Conservation (phyloP, 2,329 filamentous ascomycete genomes). For the Teratosphaeria viscida region DNA sequence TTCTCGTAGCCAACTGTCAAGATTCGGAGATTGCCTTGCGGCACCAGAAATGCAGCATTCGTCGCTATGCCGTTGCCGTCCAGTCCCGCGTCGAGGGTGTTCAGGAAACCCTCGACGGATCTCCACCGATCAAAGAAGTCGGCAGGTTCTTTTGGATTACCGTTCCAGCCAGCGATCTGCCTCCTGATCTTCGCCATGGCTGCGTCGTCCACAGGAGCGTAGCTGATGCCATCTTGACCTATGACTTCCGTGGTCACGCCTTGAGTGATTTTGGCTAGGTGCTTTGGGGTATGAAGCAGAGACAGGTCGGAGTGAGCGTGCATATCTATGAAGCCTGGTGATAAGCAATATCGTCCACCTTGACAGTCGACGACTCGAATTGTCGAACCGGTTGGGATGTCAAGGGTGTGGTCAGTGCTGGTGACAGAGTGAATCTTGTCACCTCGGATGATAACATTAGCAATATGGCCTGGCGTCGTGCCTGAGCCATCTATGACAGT, state of each 20-base stretch:
- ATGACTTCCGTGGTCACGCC: conserved; percentile 21
- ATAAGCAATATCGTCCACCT: conserved; percentile 15
- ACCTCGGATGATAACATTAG: conserved; percentile 11
- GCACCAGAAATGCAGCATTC: conserved; percentile 20
- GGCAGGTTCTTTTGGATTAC: conserved; percentile 13
- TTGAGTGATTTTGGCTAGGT: conserved; percentile 20
- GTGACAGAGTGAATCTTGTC: conserved; percentile 12
- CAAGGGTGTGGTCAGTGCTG: neutral
- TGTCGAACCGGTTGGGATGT: neutral
- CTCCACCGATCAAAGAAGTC: conserved; percentile 20
- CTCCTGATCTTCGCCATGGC: conserved; percentile 15
- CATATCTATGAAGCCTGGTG: conserved; percentile 23
- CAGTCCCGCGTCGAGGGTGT: conserved; percentile 9
- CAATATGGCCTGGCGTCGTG: conserved; percentile 10
- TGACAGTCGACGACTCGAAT: conserved; percentile 16
- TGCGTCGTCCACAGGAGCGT: conserved; percentile 15
- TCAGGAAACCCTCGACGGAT: conserved; percentile 16
- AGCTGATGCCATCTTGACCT: conserved; percentile 21
- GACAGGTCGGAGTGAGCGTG: conserved; percentile 22
- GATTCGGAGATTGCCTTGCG: conserved; percentile 21
- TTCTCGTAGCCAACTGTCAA: conserved; percentile 18
- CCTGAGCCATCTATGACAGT: conserved; percentile 19
- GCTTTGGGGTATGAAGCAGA: conserved; percentile 17
- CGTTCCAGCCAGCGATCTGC: conserved; percentile 23
- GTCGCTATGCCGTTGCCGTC: conserved; percentile 16